phyloP scores from a whole-genome alignment of 2,329 filamentous ascomycete genomes.

The Pseudogymnoascus verrucosus region DNA sequence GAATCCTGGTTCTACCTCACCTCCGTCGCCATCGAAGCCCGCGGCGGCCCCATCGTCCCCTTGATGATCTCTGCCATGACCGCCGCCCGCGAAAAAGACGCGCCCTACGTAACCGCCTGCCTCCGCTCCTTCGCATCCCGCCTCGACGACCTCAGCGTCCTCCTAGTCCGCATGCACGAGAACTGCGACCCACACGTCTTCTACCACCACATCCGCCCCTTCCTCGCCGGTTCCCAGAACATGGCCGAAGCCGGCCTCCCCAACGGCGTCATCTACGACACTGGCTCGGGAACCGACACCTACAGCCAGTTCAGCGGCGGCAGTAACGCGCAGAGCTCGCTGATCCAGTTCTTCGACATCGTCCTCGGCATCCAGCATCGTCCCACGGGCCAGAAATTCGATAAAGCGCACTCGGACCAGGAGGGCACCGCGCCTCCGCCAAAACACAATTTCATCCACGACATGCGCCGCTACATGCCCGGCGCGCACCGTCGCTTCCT shows the following conservation, averaged over 20 bases:
- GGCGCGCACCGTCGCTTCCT: slow-evolving; percentile 86
- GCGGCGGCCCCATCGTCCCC: slow-evolving; percentile 77
- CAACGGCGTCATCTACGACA: slow-evolving; percentile 78
- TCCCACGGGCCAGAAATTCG: slow-evolving; percentile 68
- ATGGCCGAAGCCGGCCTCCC: slow-evolving; percentile 93
- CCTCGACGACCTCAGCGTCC: slow-evolving; percentile 70
- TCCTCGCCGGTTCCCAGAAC: slow-evolving; percentile 92
- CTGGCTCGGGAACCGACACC: slow-evolving; percentile 55
- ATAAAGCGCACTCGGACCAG: slow-evolving; percentile 39
- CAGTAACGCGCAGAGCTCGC: slow-evolving; percentile 92
- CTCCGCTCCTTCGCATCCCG: slow-evolving; percentile 79
- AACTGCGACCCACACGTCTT: slow-evolving; percentile 91
- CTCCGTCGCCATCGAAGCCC: slow-evolving; percentile 90
- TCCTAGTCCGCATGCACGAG: slow-evolving; percentile 88
- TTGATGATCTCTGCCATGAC: slow-evolving; percentile 83
- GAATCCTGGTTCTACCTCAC: slow-evolving; percentile 99
- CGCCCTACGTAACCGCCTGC: slow-evolving; percentile 62
- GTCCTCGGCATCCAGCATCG: slow-evolving; percentile 83
- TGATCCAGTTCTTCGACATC: slow-evolving; percentile 97
- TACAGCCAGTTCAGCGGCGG: slow-evolving; percentile 87
- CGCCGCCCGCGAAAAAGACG: slow-evolving; percentile 66
- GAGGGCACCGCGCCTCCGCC: slow-evolving; percentile 41
- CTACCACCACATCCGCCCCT: slow-evolving; percentile 92
- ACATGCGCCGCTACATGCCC: slow-evolving; percentile 98
- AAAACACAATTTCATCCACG: slow-evolving; percentile 83